A percentile compares a stretch with the other conserved stretches of the same genome.
phyloP scores from a whole-genome alignment of 2,329 filamentous ascomycete species.

The Piedraia hortae region DNA sequence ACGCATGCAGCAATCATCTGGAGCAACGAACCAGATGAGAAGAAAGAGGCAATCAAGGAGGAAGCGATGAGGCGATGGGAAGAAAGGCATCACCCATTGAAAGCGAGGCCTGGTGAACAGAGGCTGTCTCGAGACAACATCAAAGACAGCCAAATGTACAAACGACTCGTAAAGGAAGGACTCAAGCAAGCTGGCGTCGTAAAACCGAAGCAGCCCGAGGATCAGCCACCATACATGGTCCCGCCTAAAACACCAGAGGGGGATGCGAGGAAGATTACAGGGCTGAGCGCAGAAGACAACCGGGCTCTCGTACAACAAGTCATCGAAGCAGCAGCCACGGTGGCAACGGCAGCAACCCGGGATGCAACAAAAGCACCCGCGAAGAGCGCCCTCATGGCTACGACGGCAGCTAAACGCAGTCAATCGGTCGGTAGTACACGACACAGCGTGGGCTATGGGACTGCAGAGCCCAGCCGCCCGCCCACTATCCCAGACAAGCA shows the following conservation, averaged over 20 bases:
- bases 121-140: slow-evolving; percentile 35
- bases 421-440: neutral
- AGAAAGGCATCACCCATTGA: slow-evolving; percentile 2
- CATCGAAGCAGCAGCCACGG: slow-evolving; percentile 78
- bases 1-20: slow-evolving; percentile 95
- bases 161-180: slow-evolving; percentile 74
- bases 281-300: slow-evolving; percentile 60
- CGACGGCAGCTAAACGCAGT: slow-evolving; percentile 1
- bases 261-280: slow-evolving; percentile 22
- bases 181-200: slow-evolving; percentile 53
- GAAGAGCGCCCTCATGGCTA: slow-evolving; percentile 20
- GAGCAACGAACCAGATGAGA: slow-evolving; percentile 43
- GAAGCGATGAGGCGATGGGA: slow-evolving; percentile 9
- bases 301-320: slow-evolving; percentile 59
- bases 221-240: slow-evolving; percentile 30
- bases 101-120: slow-evolving; percentile 2
- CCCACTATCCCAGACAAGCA: slow-evolving; percentile 15
- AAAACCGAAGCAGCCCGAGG: slow-evolving; percentile 17
- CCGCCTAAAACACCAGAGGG: slow-evolving; percentile 36
- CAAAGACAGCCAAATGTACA: slow-evolving; percentile 70
- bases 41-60: slow-evolving; percentile 16
- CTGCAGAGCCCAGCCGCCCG: neutral
- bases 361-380: slow-evolving; percentile 34
- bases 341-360: slow-evolving; percentile 60
- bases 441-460: neutral